phyloP scores from a whole-genome alignment of 176 grass and related monocot species.

The Dendrocalamus sinicus region DNA sequence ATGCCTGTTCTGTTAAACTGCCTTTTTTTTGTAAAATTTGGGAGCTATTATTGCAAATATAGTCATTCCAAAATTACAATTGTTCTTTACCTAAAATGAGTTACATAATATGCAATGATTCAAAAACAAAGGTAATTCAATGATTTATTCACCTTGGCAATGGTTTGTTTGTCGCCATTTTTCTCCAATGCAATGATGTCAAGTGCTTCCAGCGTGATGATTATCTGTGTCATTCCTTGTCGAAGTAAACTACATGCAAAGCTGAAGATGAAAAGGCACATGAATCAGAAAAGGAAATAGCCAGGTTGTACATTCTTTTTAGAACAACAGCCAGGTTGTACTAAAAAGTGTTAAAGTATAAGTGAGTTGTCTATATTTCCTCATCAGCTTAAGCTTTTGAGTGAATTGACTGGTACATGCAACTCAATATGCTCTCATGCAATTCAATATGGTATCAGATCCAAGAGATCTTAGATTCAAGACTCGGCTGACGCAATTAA shows the following conservation, averaged over 20 bases:
- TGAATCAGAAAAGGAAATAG: constrained; percentile 39
- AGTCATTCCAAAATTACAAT: background rate
- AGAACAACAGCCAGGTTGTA: constrained; percentile 4
- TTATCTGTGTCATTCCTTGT: constrained; percentile 97
- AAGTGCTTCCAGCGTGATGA: constrained; percentile 68
- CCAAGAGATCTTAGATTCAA: no score
- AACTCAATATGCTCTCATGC: no score
- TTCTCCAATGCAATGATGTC: constrained; percentile 88
- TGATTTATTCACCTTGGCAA: constrained; percentile 69
- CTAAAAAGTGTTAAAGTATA: background rate
- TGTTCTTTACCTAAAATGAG: constrained; percentile 10
- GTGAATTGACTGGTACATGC: no score
- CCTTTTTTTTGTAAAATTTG: background rate
- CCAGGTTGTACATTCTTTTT: background rate
- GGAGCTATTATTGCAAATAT: background rate
- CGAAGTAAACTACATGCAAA: constrained; percentile 97
- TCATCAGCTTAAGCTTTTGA: no score
- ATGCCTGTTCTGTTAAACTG: background rate
- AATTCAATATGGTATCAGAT: no score
- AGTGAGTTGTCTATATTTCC: no score
- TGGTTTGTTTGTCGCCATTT: constrained; percentile 71
- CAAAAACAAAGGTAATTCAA: constrained; percentile 6
- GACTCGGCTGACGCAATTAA: no score
- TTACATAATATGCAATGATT: constrained; percentile 14
- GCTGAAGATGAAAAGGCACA: constrained; percentile 61